Base-by-base conservation (phyloP, 1,139 yeast genomes). In the Protomyces macrosporus region DNA sequence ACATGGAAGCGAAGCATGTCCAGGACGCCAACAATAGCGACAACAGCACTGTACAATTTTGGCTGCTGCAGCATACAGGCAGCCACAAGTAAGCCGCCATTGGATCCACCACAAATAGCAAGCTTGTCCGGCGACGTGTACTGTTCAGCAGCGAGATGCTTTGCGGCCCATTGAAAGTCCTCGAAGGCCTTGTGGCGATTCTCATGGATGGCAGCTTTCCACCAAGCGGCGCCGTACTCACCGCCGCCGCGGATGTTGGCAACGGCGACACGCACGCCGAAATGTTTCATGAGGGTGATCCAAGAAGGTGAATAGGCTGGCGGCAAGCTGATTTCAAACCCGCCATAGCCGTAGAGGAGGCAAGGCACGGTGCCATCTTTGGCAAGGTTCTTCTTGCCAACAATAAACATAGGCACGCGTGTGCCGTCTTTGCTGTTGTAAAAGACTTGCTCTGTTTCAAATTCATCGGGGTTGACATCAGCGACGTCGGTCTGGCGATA, bases 181-280 rank as follows among this genome's bases (percentile, higher is more conserved):
- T 60, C 55, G 30, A 37, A 60, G 2, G 60, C 60, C 12, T 34
- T 60, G 39, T 60, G 60, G n/a, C 60, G 55, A 12, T 50, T 39
- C 23, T 42, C 45, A 23, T 51, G 33, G 55, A 50, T 55, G 35
- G 60, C 64, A 5, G 60, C 64, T 48, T 55, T 39, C 55, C 57
- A 55, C 64, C 64, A 60, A 7, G 55, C 42, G 14, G 51, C 55
- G 33, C 64, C 64, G 53, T 55, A 60, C 64, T 60, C 64, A 6
- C 60, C 64, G 10, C 64, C 64, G 6, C 64, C 64, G 14, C 64
- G 60, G 14, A 60, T 60, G 37, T 60, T 60, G 52, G 53, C 64
- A 36, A 55, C 51, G 12, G 60, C 64, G 14, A 60, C 50, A 14
- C 58, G 50, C 12, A 51, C 58, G 16, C 48, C 54, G 30, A 60